Percentiles rank a stretch among this genome's conserved stretches.
phyloP scores from a whole-genome alignment of 352 stramenopile genomes.

The Thalassiosira ordinaria region DNA sequence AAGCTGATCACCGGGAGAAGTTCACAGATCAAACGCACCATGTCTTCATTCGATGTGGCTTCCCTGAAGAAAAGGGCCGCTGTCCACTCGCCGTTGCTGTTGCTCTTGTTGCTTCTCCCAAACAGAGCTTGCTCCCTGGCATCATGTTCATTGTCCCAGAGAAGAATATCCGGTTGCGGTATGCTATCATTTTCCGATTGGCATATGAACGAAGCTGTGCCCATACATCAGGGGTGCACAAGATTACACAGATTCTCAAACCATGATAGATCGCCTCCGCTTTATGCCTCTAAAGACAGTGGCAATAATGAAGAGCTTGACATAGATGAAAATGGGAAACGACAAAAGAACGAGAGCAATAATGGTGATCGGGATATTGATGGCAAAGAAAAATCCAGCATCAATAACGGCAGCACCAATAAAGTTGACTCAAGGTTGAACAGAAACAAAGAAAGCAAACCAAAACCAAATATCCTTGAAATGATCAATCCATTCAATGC shows the following conservation, averaged over 20 bases:
- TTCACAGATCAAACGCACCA: too few relatives aligned
- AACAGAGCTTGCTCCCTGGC: background rate
- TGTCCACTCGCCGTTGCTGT: background rate
- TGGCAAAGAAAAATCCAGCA: background rate
- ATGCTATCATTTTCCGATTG: background rate
- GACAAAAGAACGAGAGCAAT: background rate
- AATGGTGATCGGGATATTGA: background rate
- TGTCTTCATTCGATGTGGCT: too few relatives aligned
- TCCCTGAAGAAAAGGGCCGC: background rate
- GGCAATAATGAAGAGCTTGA: background rate
- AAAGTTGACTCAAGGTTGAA: too few relatives aligned
- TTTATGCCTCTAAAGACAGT: background rate
- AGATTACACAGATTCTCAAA: constrained; percentile 1
- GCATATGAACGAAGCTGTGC: background rate
- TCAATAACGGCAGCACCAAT: background rate
- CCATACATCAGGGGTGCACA: background rate
- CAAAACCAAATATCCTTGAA: constrained; percentile 39
- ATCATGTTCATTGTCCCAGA: background rate
- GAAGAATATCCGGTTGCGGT: background rate
- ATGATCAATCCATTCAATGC: constrained; percentile 79
- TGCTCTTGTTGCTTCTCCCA: constrained; percentile 3
- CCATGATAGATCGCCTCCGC: background rate
- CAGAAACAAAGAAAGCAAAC: constrained; percentile 4
- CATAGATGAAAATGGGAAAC: background rate
- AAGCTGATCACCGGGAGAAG: too few relatives aligned